Conservation (phyloP, 2,329 filamentous ascomycete species). For the Sporothrix pseudoabietina region DNA sequence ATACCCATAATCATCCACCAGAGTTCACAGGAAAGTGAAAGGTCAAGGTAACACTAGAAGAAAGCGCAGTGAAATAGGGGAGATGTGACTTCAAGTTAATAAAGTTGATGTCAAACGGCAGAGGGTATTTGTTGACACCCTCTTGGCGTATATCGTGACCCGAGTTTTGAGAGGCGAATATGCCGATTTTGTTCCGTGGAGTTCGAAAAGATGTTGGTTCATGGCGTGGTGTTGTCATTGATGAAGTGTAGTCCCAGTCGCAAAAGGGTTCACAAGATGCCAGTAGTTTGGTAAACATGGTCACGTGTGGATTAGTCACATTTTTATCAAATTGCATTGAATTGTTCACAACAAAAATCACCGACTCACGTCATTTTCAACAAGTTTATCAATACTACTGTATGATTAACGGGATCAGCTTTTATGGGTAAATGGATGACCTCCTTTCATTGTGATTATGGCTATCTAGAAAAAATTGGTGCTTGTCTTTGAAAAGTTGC, state of each 20-base stretch:
- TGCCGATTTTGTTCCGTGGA: neutral
- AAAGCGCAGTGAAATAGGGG: neutral
- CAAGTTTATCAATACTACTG: neutral
- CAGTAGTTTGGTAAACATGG: neutral
- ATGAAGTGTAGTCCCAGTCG: neutral
- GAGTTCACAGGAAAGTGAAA: neutral
- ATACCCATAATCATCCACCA: too few relatives aligned
- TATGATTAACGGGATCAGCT: neutral
- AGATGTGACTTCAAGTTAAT: neutral
- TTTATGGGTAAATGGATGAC: neutral
- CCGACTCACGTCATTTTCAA: neutral
- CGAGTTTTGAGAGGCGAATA: neutral
- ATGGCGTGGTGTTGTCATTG: neutral
- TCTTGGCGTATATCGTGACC: neutral
- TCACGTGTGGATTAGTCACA: constrained; percentile 14
- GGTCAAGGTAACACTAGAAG: neutral
- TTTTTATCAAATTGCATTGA: neutral
- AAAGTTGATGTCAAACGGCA: neutral
- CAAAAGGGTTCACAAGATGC: neutral
- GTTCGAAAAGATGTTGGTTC: neutral
- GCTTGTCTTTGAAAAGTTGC: neutral
- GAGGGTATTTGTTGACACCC: neutral
- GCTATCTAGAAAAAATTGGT: constrained; percentile 7
- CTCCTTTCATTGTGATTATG: neutral
- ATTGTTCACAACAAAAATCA: neutral